A percentile compares a stretch with the other conserved stretches of the same genome.
Conservation (phyloP, 768 basidiomycete genomes). For the Lactifluus piperatus region DNA sequence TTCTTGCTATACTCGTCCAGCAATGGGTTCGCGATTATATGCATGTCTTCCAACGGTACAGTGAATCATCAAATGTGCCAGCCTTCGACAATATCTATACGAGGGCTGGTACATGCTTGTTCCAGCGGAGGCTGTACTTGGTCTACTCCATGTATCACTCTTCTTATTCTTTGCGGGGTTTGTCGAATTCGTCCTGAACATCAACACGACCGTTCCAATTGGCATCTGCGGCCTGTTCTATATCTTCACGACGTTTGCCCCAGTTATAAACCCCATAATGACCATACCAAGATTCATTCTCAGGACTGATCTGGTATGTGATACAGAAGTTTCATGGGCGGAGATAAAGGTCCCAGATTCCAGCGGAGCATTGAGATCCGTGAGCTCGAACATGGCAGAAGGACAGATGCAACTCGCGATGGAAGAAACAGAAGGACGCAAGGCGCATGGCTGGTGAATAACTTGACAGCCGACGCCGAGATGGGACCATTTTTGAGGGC, state of each 20-base stretch:
- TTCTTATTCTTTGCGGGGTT: conserved; percentile 44
- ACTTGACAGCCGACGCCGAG: not conserved
- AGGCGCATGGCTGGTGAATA: not conserved
- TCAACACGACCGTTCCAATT: conserved; percentile 13
- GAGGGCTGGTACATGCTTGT: conserved; percentile 34
- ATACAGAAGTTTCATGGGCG: not conserved
- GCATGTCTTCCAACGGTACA: too few relatives aligned
- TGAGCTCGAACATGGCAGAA: not conserved
- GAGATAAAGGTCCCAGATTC: not conserved
- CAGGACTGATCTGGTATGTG: conserved; percentile 8
- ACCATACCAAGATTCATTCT: conserved; percentile 8
- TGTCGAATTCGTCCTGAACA: conserved; percentile 35
- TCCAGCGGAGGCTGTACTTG: conserved; percentile 37
- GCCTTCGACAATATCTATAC: conserved; percentile 30
- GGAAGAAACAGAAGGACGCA: not conserved
- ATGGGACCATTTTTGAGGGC: not conserved
- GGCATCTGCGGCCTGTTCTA: conserved; percentile 5
- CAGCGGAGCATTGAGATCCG: not conserved
- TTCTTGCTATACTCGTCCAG: conserved; percentile 18
- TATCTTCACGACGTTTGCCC: conserved; percentile 10
- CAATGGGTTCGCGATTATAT: too few relatives aligned
- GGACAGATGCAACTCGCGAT: not conserved
- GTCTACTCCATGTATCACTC: conserved; percentile 40
- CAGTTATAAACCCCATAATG: conserved; percentile 5
- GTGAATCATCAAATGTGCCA: too few relatives aligned